phyloP scores from a whole-genome alignment of 306 rosid species.

The Castanea mollissima region DNA sequence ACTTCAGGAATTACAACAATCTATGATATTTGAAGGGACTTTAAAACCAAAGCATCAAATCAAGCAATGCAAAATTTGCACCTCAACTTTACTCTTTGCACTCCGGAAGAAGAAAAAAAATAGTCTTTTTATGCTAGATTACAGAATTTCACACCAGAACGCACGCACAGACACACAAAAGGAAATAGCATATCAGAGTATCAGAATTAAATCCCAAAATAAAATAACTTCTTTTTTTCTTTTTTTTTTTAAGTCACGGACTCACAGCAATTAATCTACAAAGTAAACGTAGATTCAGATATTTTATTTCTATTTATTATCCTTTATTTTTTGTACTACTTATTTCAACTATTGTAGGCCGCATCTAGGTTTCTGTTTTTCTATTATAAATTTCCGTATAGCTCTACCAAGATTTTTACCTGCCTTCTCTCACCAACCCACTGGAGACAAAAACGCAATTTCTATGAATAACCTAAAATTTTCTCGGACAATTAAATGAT shows the following conservation, averaged over 20 bases:
- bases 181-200: background rate
- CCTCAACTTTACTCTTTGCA: background rate
- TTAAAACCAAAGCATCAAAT: background rate
- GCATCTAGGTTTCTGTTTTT: too few species aligned
- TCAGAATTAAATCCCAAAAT: too few species aligned
- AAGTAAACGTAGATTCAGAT: background rate
- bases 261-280: background rate
- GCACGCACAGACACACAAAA: background rate
- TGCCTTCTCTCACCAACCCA: background rate
- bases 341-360: too few species aligned
- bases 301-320: background rate
- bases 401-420: background rate
- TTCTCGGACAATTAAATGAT: background rate
- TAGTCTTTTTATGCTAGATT: background rate
- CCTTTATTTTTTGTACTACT: background rate
- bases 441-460: background rate
- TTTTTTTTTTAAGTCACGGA: too few species aligned
- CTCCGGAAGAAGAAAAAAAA: background rate
- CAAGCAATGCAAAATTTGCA: background rate
- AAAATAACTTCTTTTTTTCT: too few species aligned
- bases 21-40: background rate
- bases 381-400: background rate
- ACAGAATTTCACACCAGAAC: background rate
- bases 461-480: background rate
- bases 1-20: background rate